Conservation (phyloP, 179 eudicot genomes). For the Silene noctiflora region DNA sequence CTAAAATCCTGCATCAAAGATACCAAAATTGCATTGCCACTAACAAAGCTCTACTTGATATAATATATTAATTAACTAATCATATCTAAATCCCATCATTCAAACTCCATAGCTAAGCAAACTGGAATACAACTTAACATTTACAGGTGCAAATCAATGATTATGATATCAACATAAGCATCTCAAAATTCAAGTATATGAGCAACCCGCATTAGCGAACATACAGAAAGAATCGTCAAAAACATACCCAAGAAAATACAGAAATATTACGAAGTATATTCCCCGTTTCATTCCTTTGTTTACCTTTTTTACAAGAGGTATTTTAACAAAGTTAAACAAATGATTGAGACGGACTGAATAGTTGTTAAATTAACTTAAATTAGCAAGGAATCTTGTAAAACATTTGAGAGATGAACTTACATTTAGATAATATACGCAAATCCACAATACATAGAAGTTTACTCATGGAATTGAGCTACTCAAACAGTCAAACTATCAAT, state of each 20-base stretch:
- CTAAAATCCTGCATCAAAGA: neutral
- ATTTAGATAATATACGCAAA: too few relatives aligned
- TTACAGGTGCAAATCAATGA: neutral
- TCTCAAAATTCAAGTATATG: neutral
- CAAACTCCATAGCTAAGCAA: slow-evolving; percentile 8
- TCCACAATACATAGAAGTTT: too few relatives aligned
- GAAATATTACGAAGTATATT: neutral
- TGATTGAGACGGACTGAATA: neutral
- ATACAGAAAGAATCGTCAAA: neutral
- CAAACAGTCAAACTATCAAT: too few relatives aligned
- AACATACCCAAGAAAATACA: neutral
- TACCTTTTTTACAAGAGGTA: neutral
- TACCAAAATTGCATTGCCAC: neutral
- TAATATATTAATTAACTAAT: neutral
- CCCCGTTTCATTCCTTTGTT: neutral
- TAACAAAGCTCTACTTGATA: neutral
- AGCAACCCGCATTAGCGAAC: neutral
- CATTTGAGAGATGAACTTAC: too few relatives aligned
- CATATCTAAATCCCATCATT: slow-evolving; percentile 8
- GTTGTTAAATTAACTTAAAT: neutral
- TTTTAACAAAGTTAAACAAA: neutral
- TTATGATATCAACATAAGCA: neutral
- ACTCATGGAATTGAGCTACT: too few relatives aligned
- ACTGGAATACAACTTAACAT: neutral
- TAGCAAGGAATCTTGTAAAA: too few relatives aligned